These are phyloP conservation scores for Bullera alba DNA, from an alignment of 768 basidiomycete species.

Conservation along the genomic window DNA sequence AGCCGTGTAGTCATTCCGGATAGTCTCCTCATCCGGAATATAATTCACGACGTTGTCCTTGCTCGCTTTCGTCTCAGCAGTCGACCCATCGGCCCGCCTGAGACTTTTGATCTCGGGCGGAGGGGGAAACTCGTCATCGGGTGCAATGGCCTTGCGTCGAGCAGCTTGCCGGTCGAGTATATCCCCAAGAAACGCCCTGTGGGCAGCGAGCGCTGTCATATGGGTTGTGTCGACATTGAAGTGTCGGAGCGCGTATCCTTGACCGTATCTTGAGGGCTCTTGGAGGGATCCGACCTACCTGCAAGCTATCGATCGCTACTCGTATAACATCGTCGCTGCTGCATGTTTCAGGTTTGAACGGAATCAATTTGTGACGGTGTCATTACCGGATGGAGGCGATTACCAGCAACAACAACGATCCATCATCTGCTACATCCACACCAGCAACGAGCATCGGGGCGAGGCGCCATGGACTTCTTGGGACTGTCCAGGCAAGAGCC, in stretches of 20 bases:
- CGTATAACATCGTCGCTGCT: too few species aligned
- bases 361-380: too few species aligned
- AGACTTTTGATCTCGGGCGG: neutral
- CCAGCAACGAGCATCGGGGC: too few species aligned
- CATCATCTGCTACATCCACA: too few species aligned
- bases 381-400: too few species aligned
- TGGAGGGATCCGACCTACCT: too few species aligned
- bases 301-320: too few species aligned
- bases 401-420: too few species aligned
- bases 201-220: constrained; percentile 14
- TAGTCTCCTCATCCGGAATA: constrained; percentile 88
- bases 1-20: constrained; percentile 89
- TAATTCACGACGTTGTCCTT: constrained; percentile 55
- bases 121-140: constrained; percentile 2
- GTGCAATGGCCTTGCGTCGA: constrained; percentile 11
- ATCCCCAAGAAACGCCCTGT: constrained; percentile 11
- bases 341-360: too few species aligned
- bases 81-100: neutral
- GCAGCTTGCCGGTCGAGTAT: constrained; percentile 13
- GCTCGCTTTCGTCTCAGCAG: constrained; percentile 4
- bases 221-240: neutral
- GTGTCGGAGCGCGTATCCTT: too few species aligned
- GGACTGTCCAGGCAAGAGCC: neutral
- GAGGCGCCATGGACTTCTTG: neutral
- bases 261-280: too few species aligned